Base-by-base conservation (phyloP, 2,329 filamentous ascomycete species). In the Fusarium hainanense region DNA sequence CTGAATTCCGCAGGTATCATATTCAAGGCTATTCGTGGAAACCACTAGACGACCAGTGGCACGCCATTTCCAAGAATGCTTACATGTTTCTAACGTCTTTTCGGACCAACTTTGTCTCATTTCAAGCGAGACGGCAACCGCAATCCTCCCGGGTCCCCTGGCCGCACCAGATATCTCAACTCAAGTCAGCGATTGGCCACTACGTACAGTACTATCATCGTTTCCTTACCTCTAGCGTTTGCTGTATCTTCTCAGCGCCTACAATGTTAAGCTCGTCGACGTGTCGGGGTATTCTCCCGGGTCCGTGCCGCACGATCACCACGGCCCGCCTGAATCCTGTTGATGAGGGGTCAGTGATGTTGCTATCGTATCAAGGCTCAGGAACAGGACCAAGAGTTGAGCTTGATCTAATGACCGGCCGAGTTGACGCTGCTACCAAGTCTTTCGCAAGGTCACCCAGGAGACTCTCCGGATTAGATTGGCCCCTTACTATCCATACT, bases 311-410 rank as follows among this genome's bases (percentile, higher is more conserved):
- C 61, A 63, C 10, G 47, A 63, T 60, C 66, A 59, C 61, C 69
- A 74, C 61, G 71, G 67, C 67, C 71, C 71, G 71, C 48, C n/a
- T 28, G 47, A 55, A 67, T 66, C 56, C 60, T 57, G 34, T 50
- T 37, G 6, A 44, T 46, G 25, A 25, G 28, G 44, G 27, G 40
- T 49, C 16, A 23, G 41, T 54, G 11, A 28, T 28, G 47, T 25
- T 54, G n/a, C 51, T 47, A 48, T 56, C 46, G 14, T 18, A 21
- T 30, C 34, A 54, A 61, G 43, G 55, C 23, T 44, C 51, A 68
- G 54, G 63, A 48, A 54, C 49, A 58, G 13, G 14, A 37, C 6
- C 40, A 9, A 32, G 34, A 46, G 30, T 30, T 30, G 48, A 43
- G 11, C 42, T 44, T 37, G n/a, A 44, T 30, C 43, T 40, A 27